Conservation (phyloP, 1,139 yeast genomes). For the Ogataea hybrid region DNA sequence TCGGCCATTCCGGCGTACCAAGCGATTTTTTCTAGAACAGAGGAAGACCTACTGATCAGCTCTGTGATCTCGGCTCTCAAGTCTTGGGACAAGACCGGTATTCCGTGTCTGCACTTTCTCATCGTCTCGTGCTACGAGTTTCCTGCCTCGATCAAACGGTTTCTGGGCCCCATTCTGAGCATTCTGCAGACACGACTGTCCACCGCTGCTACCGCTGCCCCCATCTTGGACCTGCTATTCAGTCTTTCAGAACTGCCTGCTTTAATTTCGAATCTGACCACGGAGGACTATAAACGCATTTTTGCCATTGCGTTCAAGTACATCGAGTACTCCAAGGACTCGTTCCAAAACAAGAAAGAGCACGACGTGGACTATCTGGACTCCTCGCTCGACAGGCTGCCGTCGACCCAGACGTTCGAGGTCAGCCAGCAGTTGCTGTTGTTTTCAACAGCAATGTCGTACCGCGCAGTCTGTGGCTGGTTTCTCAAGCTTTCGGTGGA, state of each 20-base stretch:
- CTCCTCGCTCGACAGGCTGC: conserved; percentile 38
- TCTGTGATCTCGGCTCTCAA: conserved; percentile 63
- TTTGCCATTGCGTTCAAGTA: conserved; percentile 83
- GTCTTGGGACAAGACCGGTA: conserved; percentile 77
- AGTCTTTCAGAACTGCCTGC: conserved; percentile 66
- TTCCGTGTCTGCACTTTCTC: conserved; percentile 74
- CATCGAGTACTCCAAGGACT: conserved; percentile 67
- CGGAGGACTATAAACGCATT: conserved; percentile 74
- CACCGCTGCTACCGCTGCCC: conserved; percentile 65
- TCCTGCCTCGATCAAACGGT: conserved; percentile 71
- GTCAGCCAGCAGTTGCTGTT: conserved; percentile 51
- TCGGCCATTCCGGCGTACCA: conserved; percentile 71
- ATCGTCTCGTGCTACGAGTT: conserved; percentile 79
- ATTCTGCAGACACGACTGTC: conserved; percentile 74
- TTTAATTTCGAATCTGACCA: conserved; percentile 62
- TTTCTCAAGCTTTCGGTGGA: conserved; percentile 59
- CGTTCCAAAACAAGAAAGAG: conserved; percentile 14
- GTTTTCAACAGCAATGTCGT: conserved; percentile 63
- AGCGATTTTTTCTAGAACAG: conserved; percentile 47
- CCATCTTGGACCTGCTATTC: conserved; percentile 71
- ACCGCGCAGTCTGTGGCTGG: conserved; percentile 70
- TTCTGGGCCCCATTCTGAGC: conserved; percentile 60
- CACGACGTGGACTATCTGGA: conserved; percentile 24
- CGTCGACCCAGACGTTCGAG: conserved; percentile 48
- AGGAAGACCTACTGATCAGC: conserved; percentile 67